Evolutionary conservation across 805 yeast species (phyloP).

Genomic region (Teunomyces pallodes): DNA sequence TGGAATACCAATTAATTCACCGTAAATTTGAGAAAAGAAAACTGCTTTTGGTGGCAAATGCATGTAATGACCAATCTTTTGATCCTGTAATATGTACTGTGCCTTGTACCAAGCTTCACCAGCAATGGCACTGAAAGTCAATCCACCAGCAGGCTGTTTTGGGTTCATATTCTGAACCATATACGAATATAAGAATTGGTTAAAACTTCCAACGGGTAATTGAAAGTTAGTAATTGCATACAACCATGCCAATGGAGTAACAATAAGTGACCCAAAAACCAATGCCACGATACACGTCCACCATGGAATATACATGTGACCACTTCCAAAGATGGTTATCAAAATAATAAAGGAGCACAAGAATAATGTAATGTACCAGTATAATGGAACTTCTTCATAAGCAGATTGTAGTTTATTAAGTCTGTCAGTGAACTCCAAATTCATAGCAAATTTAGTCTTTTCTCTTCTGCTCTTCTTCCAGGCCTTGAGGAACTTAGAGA

Average conservation of each 20-base stretch:
- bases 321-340: slow-evolving; percentile 30
- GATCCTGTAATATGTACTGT: slow-evolving; percentile 22
- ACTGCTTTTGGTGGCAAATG: slow-evolving; percentile 23
- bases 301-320: slow-evolving; percentile 22
- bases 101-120: slow-evolving; percentile 28
- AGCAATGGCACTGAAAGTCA: slow-evolving; percentile 22
- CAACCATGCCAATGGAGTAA: slow-evolving; percentile 25
- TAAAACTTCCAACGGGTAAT: slow-evolving; percentile 25
- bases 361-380: slow-evolving; percentile 41
- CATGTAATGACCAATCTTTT: slow-evolving; percentile 23
- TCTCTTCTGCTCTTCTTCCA: slow-evolving; percentile 9
- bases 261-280: slow-evolving; percentile 21
- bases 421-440: slow-evolving; percentile 34
- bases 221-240: slow-evolving; percentile 26
- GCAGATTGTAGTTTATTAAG: slow-evolving; percentile 39
- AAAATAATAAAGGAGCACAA: slow-evolving; percentile 31
- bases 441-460: slow-evolving; percentile 8
- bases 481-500: slow-evolving; percentile 5
- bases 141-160: slow-evolving; percentile 22
- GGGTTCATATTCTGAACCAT: slow-evolving; percentile 12
- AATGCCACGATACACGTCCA: slow-evolving; percentile 22
- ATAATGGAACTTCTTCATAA: slow-evolving; percentile 39
- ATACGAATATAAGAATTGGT: slow-evolving; percentile 22
- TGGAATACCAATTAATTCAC: slow-evolving; percentile 25
- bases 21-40: slow-evolving; percentile 22